Percentiles rank a stretch among this genome's conserved stretches.
Evolutionary conservation across 192 early-diverging fungal genomes (phyloP).

Genomic region (Borealophlyctis nickersoniae): DNA sequence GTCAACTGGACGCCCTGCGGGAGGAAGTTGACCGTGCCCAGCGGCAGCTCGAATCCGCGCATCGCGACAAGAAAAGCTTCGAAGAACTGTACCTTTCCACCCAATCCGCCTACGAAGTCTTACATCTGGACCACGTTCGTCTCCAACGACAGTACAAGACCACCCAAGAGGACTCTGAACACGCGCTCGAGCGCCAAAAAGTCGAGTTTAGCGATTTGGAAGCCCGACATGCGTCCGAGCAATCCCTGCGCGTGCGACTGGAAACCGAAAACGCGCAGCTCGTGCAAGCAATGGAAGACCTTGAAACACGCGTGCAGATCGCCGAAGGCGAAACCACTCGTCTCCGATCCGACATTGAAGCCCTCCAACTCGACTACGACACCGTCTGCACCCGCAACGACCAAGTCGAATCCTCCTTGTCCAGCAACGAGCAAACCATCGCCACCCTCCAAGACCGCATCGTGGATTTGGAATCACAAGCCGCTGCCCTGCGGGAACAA

Average conservation of each 20-base stretch:
- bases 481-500: slow-evolving; percentile 22
- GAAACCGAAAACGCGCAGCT: neutral
- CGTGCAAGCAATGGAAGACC: neutral
- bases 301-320: neutral
- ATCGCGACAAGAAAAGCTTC: neutral
- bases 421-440: neutral
- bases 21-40: neutral
- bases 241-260: neutral
- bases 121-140: neutral
- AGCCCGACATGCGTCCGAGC: neutral
- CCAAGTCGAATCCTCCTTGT: neutral
- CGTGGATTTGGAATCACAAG: slow-evolving; percentile 28
- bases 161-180: neutral
- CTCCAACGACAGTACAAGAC: neutral
- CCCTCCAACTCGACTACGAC: neutral
- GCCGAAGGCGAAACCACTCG: too few species aligned
- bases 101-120: neutral
- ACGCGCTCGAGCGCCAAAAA: too few species aligned
- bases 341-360: neutral
- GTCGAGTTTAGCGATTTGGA: neutral
- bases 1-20: neutral
- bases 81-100: neutral
- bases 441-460: slow-evolving; percentile 26
- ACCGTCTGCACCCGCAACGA: neutral
- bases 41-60: neutral